Percentiles rank a stretch among this genome's conserved stretches.
Conservation (phyloP, 495 filamentous ascomycete species). For the Immersiella caudata region DNA sequence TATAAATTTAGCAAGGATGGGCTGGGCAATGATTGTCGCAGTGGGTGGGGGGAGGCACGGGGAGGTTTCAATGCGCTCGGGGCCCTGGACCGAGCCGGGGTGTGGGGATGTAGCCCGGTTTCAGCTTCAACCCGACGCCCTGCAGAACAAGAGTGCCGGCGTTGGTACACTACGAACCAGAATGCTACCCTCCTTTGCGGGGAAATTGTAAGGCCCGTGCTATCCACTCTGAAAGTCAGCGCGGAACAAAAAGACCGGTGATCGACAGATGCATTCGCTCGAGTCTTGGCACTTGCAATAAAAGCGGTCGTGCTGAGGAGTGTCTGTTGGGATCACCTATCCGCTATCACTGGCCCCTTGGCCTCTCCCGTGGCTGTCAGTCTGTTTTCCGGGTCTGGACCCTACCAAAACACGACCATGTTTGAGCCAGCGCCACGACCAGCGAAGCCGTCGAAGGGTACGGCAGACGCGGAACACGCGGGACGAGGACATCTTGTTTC, state of each 20-base stretch:
- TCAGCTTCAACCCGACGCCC: background rate
- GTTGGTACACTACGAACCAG: conserved; percentile 1
- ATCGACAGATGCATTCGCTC: conserved; percentile 1
- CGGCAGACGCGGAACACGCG: background rate
- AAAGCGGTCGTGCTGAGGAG: background rate
- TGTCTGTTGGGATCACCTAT: background rate
- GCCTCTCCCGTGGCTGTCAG: background rate
- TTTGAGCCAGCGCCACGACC: conserved; percentile 1
- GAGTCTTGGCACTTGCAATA: background rate
- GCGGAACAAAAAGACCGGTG: conserved; percentile 4
- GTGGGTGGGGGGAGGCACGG: background rate
- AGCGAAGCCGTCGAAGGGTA: background rate
- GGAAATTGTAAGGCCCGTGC: conserved; percentile 8
- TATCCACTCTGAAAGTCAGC: background rate
- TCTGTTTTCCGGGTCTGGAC: background rate
- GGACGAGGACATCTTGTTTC: background rate
- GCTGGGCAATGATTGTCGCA: conserved; percentile 11
- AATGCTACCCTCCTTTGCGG: conserved; percentile 8
- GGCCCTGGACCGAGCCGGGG: conserved; percentile 1
- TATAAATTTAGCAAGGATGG: conserved; percentile 3
- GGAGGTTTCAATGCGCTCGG: conserved; percentile 8
- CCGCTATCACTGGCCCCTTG: background rate
- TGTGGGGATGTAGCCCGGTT: background rate
- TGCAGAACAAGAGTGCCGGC: background rate
- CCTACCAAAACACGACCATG: conserved; percentile 1